Evolutionary conservation across 2,329 filamentous ascomycete species (phyloP), one percentile per base, ranked within the genome.

Genomic region (Monosporascus sp.): DNA sequence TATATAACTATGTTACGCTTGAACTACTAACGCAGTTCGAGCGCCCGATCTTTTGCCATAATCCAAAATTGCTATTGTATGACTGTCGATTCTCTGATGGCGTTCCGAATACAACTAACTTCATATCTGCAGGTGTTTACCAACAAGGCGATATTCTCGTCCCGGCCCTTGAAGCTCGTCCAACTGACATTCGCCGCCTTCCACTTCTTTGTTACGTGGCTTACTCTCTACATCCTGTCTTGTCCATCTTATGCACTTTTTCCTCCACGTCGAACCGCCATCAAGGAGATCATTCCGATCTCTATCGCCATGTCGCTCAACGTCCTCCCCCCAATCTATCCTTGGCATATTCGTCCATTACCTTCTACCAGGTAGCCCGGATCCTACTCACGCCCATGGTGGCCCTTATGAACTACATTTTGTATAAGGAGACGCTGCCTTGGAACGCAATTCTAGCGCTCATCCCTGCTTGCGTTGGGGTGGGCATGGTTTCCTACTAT

Each of bases 301-400:
- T 81, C 83, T 3, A 63, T 85, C 31, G 79, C 83, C 62, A 88
- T 89, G 85, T 78, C 81, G 50, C 74, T 85, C 55, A 88, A 88
- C 67, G 84, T 88, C 64, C 83, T 88, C 57, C 74, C 88, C 84
- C 84, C 9, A 88, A 88, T 63, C 70, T 87, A 7, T 87, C 83
- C 1, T 74, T 89, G 44, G 84, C 85, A 31, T 86, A 82, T 66
- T 87, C 84, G 22, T 80, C 80, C 49, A 81, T 88, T 43, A 85
- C 84, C 43, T 88, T 88, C 66, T 88, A 88, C 68, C 85, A 89
- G 67, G 79, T 88, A 48, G 84, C 82, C 5, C 80, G 85, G 24
- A 85, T 88, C 54, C 73, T 88, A 14, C 76, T 88, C 27, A 88
- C 85, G 1, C 86, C 86, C 3, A 78, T 76, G 44, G 84, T 87